Evolutionary conservation across 768 basidiomycete genomes (phyloP), one percentile per base, ranked within the genome.

Genomic region (Multifurca ochricompacta): DNA sequence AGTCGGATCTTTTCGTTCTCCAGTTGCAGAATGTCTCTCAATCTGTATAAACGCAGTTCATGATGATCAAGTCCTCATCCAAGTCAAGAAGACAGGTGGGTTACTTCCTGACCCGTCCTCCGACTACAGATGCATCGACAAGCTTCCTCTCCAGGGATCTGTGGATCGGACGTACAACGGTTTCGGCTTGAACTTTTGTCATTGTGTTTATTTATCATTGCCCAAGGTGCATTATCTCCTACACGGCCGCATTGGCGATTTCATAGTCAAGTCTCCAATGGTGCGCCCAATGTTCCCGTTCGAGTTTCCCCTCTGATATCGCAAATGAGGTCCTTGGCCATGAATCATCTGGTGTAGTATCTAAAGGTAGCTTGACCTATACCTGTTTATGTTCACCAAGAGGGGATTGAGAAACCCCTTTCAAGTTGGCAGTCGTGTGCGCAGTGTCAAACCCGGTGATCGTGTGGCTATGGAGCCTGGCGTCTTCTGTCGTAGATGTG

Each of bases 391-490:
- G 31, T 41, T 35, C 19, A n/a, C 10, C 4, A 9, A n/a, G 30
- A 30, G 16, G 11, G 4, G 3, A 36, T 30, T 47, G 47, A 53
- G 3, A 36, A 7, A 41, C 46, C 27, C 23, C 13, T 41, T 11
- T 27, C 19, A 63, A 87, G 90, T 91, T 53, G 92, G 93, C 10
- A 67, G 78, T 25, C 77, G 78, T 35, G 89, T 94, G 50, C 87
- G 80, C 64, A 72, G 83, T 65, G 70, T 94, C 58, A 85, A 87
- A 67, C 72, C 78, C 13, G 93, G 94, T 6, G 90, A 93, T 63
- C 81, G 86, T 46, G 93, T 97, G 45, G 90, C 93, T 23, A 77
- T 97, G 67, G 95, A 98, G 65, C 91, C 93, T 23, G 92, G 93
- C 18, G 82, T 83, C 53, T 85, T 84, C 6, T 97, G 94, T 70